Base-by-base conservation (phyloP, 495 filamentous ascomycete species). In the Talaromyces liani region DNA sequence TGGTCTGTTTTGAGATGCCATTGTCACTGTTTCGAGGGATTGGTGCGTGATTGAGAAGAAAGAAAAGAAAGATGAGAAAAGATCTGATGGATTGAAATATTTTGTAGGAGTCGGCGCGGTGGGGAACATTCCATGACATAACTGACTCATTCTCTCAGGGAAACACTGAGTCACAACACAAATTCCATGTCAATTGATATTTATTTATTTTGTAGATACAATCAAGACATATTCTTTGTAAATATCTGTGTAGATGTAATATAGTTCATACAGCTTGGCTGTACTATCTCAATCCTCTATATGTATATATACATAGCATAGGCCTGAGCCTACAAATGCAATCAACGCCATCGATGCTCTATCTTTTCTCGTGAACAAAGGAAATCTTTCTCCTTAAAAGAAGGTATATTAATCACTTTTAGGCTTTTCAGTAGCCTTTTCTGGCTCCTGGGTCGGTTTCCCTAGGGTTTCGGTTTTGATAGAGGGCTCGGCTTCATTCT, bases 1-100 rank as follows among this genome's bases (percentile, higher is more conserved):
- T 8, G 84, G 71, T 33, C 78, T 82, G 20, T 62, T 68, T 68
- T 68, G 69, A 36, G 77, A 61, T 25, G 76, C 70, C 78, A 80
- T 80, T 69, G 70, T 73, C 68, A 20, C 14, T 34, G 55, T 49
- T 8, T 8, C 1, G 16, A 20, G 45, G 16, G 18, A 9, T 49
- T 49, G 45, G 18, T 20, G 45, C 22, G n/a, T 20, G 16, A 20
- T 49, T 5, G 10, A 20, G 2, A 9, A 20, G 4, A 20, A 9
- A 9, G 45, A 20, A 20, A 9, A 9, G 45, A 20, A 9, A 49
- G 45, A 49, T 18, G 4, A 20, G 4, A 20, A 14, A 49, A 49
- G 18, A 8, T 27, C 3, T 24, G 22, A 24, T 24, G 27, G 27
- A 27, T 27, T 27, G 18, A 49, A 41, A 41, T 41, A 49, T 49